Percentiles rank a stretch among this genome's conserved stretches.
phyloP scores from a whole-genome alignment of 768 basidiomycete genomes.

The Calocybe gangraenosa region DNA sequence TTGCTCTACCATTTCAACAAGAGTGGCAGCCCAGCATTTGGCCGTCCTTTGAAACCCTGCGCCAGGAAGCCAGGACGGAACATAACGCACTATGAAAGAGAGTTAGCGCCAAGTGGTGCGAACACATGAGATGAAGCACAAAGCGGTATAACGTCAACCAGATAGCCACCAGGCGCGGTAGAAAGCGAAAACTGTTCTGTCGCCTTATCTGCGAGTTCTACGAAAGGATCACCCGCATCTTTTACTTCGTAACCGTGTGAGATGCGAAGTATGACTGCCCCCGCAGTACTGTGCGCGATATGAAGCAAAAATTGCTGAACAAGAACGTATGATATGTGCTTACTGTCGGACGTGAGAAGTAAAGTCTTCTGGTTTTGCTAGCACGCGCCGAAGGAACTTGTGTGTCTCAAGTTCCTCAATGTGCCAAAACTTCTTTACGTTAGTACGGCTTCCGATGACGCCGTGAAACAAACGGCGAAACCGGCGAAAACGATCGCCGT shows the following conservation, averaged over 20 bases:
- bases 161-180: slow-evolving; percentile 43
- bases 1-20: slow-evolving; percentile 33
- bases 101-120: not conserved
- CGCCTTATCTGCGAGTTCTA: slow-evolving; percentile 46
- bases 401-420: slow-evolving; percentile 31
- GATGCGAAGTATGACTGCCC: slow-evolving; percentile 48
- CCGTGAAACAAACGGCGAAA: slow-evolving; percentile 42
- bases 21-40: slow-evolving; percentile 31
- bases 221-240: slow-evolving; percentile 47
- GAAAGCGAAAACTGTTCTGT: slow-evolving; percentile 49
- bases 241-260: slow-evolving; percentile 55
- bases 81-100: slow-evolving; percentile 23
- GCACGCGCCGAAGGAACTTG: slow-evolving; percentile 31
- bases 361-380: slow-evolving; percentile 28
- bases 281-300: slow-evolving; percentile 35
- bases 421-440: slow-evolving; percentile 26
- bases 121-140: not conserved
- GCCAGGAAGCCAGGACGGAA: slow-evolving; percentile 54
- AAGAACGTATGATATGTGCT: slow-evolving; percentile 8
- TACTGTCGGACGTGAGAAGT: slow-evolving; percentile 39
- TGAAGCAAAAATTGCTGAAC: not conserved
- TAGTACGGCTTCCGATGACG: slow-evolving; percentile 31
- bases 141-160: slow-evolving; percentile 38
- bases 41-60: slow-evolving; percentile 47
- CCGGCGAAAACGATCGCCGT: slow-evolving; percentile 38